Base-by-base conservation (phyloP, 768 basidiomycete species). In the Dioszegia hungarica region DNA sequence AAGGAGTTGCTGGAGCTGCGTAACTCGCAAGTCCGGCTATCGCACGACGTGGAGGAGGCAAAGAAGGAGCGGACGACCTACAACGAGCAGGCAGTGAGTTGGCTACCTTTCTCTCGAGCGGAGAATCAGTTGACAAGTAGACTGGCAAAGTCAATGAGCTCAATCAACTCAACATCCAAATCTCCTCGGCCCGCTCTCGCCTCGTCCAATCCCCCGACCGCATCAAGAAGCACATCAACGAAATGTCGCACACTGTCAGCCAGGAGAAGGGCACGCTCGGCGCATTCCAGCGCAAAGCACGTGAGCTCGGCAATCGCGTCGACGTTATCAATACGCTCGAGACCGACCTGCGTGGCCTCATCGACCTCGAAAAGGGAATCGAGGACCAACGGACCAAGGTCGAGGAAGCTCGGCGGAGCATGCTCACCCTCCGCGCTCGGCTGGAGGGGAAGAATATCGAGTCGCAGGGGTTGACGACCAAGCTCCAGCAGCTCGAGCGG, bases 151-250 rank as follows among this genome's bases (percentile, higher is more conserved):
- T 82, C 59, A 79, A 79, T 1, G 86, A 89, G 47, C 80, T 85
- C 10, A 78, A 82, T 6, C 79, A 80, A 40, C 77, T 85, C 22
- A 78, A 81, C 38, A 85, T 88, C 55, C 79, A 80, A 41, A 85
- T 89, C 60, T 77, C 78, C 12, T 83, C 85, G 39, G 85, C 85
- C 0, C 81, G 84, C 47, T 79, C 84, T 27, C 84, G 90, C 25
- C 86, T 95, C 60, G 90, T 95, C 2, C 89, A 91, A 73, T 91
- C 89, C 0, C 92, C 92, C 0, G 92, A 94, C 44, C 82, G 91
- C 41, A 87, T 94, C 63, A 88, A 86, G 70, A 83, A 85, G 48
- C 87, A 84, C 39, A 94, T 94, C 65, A 76, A 81, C 11, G 79
- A 83, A n/a, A 90, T 94, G 87, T 81, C 82, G 2, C 70, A 78